Evolutionary conservation across 2,329 filamentous ascomycete species (phyloP), one percentile per base, ranked within the genome.

Genomic region (Botryotinia narcissicola): DNA sequence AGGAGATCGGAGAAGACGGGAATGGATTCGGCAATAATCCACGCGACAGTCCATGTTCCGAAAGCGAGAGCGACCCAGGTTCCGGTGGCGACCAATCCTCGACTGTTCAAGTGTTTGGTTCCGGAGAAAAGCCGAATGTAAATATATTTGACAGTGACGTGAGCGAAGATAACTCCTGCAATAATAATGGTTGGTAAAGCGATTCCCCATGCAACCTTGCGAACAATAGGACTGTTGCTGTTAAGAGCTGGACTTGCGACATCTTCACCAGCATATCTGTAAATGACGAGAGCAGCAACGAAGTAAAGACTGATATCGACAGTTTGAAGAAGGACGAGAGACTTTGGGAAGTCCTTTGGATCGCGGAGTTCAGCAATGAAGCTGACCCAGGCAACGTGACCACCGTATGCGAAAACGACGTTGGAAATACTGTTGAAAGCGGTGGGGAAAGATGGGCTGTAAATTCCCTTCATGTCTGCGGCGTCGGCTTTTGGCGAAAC

Each of bases 101-200:
- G 88, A 20, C 85, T 12, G 22, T 42, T 51, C 20, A 63, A 10
- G 44, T 63, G 18, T 25, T 72, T 60, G n/a, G 87, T 90, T 74
- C 87, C 86, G 83, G 71, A 44, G 46, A 92, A 92, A 12, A 90
- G 80, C 44, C 91, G 87, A 5, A 88, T 82, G 78, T 91, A 93
- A 73, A 92, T 83, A 77, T 91, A 91, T 78, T 91, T 92, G 72
- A 85, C 85, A 3, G 89, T 89, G 2, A 93, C 88, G 74, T 91
- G 88, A 20, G 87, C 90, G 79, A 92, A 90, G 75, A 93, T 91
- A 10, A 92, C 90, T 71, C 91, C 91, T 0, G 91, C 89, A 68
- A 93, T 88, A 66, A 93, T 84, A 73, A 93, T 93, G 3, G 90
- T 92, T 2, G 91, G 91, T 3, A 91, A 84, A 0, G 91, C 91